These are phyloP conservation scores for Saitozyma podzolica DNA, from an alignment of 768 basidiomycete species.

Conservation along the genomic window DNA sequence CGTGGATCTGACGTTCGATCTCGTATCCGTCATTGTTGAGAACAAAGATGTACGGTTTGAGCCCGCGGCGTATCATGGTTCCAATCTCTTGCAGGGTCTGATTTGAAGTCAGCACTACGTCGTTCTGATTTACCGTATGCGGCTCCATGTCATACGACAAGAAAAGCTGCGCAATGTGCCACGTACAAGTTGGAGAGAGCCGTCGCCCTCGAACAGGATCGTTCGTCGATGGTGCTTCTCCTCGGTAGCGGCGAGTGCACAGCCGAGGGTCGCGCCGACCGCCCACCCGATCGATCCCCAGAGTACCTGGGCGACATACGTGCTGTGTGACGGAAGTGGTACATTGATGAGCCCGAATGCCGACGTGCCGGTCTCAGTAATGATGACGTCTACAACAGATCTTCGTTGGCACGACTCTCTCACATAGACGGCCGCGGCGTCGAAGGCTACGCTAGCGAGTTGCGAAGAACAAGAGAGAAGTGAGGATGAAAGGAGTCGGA, in stretches of 20 bases:
- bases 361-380: slow-evolving; percentile 87
- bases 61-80: slow-evolving; percentile 70
- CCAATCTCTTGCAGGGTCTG: slow-evolving; percentile 68
- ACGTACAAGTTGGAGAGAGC: slow-evolving; percentile 39
- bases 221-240: slow-evolving; percentile 62
- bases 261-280: slow-evolving; percentile 72
- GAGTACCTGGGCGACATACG: slow-evolving; percentile 60
- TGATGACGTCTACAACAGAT: slow-evolving; percentile 60
- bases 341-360: slow-evolving; percentile 83
- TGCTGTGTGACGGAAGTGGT: slow-evolving; percentile 68
- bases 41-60: slow-evolving; percentile 78
- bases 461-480: too few relatives aligned
- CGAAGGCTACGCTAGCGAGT: too few relatives aligned
- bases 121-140: slow-evolving; percentile 42
- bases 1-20: slow-evolving; percentile 74
- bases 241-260: slow-evolving; percentile 75
- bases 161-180: slow-evolving; percentile 5
- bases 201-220: slow-evolving; percentile 73
- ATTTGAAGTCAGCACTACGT: slow-evolving; percentile 34
- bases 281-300: slow-evolving; percentile 94
- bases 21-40: slow-evolving; percentile 64
- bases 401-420: too few relatives aligned
- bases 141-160: slow-evolving; percentile 50
- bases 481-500: neutral
- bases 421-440: neutral